Conservation (phyloP, 768 basidiomycete genomes). For the Daedaleopsis sinensis region DNA sequence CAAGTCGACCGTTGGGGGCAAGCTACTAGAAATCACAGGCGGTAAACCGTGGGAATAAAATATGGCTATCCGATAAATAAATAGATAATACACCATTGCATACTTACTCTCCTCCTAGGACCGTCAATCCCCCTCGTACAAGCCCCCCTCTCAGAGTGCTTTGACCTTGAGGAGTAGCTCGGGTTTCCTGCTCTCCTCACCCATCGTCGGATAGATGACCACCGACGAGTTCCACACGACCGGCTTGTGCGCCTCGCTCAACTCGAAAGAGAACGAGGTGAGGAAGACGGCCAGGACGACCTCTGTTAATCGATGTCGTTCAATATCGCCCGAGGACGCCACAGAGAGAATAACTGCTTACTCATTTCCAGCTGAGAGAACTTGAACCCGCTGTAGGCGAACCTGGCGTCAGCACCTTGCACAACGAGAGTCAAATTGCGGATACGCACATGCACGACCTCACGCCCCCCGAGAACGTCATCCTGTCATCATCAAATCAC, state of each 20-base stretch:
- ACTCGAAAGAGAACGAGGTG: conserved; percentile 12
- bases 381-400: conserved; percentile 24
- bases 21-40: too few relatives aligned
- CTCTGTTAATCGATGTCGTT: conserved; percentile 9
- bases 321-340: neutral
- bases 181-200: conserved; percentile 4
- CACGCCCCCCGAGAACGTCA: conserved; percentile 29
- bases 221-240: conserved; percentile 16
- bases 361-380: conserved; percentile 28
- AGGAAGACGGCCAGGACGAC: conserved; percentile 12
- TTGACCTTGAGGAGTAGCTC: conserved; percentile 14
- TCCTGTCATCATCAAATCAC: conserved; percentile 11
- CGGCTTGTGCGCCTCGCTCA: neutral
- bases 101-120: too few relatives aligned
- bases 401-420: too few relatives aligned
- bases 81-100: too few relatives aligned
- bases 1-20: too few relatives aligned
- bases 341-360: neutral
- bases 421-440: too few relatives aligned
- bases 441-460: conserved; percentile 27
- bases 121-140: too few relatives aligned
- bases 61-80: neutral
- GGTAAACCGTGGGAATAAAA: neutral
- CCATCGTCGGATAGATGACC: conserved; percentile 14
- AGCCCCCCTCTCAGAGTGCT: neutral